These are phyloP conservation scores for Uncinocarpus reesii DNA, from an alignment of 2,329 filamentous ascomycete species.

Conservation along the genomic window DNA sequence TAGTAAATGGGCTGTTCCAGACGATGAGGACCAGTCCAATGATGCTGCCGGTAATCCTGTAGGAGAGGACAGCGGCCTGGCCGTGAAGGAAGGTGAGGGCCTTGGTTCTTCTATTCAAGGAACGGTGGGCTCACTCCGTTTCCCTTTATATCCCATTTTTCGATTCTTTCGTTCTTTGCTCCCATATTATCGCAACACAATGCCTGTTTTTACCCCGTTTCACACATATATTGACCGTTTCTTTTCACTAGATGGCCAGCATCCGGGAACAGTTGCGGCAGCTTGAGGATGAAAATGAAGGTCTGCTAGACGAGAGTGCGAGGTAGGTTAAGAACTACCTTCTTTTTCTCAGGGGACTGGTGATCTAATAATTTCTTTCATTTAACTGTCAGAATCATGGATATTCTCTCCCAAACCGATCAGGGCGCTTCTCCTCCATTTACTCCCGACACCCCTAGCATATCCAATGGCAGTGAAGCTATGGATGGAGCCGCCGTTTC, in stretches of 20 bases:
- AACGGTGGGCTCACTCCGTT: slow-evolving; percentile 39
- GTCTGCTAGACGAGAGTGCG: slow-evolving; percentile 36
- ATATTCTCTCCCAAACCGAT: slow-evolving; percentile 28
- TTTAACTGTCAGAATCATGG: slow-evolving; percentile 30
- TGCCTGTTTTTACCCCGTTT: slow-evolving; percentile 16
- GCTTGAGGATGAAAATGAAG: slow-evolving; percentile 37
- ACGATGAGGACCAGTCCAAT: slow-evolving; percentile 18
- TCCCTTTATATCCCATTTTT: slow-evolving; percentile 18
- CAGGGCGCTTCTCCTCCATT: slow-evolving; percentile 5
- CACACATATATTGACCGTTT: slow-evolving; percentile 20
- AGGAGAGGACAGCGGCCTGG: slow-evolving; percentile 27
- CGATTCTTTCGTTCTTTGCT: slow-evolving; percentile 8
- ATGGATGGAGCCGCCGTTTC: slow-evolving; percentile 1
- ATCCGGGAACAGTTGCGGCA: slow-evolving; percentile 40
- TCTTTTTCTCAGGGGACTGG: background rate
- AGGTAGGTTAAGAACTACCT: slow-evolving; percentile 25
- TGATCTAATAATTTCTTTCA: background rate
- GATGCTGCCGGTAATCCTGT: slow-evolving; percentile 19
- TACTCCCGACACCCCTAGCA: slow-evolving; percentile 4
- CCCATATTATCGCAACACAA: slow-evolving; percentile 9
- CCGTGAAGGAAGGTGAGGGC: slow-evolving; percentile 38
- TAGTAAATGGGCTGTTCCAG: slow-evolving; percentile 34
- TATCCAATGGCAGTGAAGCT: background rate
- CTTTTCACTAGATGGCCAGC: slow-evolving; percentile 36
- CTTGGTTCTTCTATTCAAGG: slow-evolving; percentile 40